These are phyloP conservation scores for Globomyces sp. DNA, from an alignment of 371 early-diverging fungal genomes.

Conservation along the genomic window DNA sequence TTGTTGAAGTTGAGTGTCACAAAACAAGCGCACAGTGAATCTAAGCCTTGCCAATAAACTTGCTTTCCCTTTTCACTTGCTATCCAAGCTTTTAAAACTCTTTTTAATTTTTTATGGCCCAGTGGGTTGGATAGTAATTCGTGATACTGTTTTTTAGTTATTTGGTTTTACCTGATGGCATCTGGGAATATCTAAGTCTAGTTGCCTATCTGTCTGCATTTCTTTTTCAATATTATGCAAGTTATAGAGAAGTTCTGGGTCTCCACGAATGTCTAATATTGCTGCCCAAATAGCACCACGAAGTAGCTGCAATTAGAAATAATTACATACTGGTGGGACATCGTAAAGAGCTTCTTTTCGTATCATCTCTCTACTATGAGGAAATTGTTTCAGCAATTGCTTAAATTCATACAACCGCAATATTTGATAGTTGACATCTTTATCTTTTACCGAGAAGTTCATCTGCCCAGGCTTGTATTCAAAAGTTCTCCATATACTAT, in stretches of 20 bases:
- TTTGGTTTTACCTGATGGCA: constrained; percentile 54
- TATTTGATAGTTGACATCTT: constrained; percentile 68
- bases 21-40: constrained; percentile 75
- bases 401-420: constrained; percentile 62
- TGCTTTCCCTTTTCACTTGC: constrained; percentile 31
- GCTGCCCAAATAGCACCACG: constrained; percentile 80
- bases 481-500: constrained; percentile 23
- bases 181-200: constrained; percentile 70
- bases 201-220: constrained; percentile 27
- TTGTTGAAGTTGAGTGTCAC: constrained; percentile 69
- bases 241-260: constrained; percentile 58
- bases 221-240: constrained; percentile 54
- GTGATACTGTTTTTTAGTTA: constrained; percentile 51
- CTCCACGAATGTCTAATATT: constrained; percentile 64
- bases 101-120: constrained; percentile 70
- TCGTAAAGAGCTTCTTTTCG: constrained; percentile 68
- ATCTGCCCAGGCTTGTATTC: neutral
- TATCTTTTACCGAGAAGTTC: constrained; percentile 49
- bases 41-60: constrained; percentile 87
- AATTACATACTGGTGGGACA: constrained; percentile 58
- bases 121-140: constrained; percentile 65
- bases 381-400: constrained; percentile 65
- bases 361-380: constrained; percentile 65
- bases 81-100: constrained; percentile 70
- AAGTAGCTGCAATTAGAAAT: constrained; percentile 34